Evolutionary conservation across 2,329 filamentous ascomycete genomes (phyloP).

Genomic region (Arthrobotrys iridis): DNA sequence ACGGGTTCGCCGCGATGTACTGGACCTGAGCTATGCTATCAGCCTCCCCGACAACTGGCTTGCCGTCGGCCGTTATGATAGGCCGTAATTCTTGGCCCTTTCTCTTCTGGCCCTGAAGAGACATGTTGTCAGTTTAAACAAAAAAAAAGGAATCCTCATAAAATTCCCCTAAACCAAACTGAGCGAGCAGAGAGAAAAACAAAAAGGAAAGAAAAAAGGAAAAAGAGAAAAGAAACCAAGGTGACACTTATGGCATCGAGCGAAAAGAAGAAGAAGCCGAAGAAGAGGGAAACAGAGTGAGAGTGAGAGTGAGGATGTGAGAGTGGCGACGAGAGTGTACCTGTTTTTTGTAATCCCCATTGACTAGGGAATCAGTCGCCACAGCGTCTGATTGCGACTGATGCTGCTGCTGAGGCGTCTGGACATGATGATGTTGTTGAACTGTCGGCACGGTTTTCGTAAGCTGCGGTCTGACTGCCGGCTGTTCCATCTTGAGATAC

Average conservation of each 20-base stretch:
- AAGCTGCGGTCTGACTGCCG: constrained; percentile 54
- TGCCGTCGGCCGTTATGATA: constrained; percentile 53
- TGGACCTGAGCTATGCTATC: constrained; percentile 52
- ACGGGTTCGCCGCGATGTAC: constrained; percentile 52
- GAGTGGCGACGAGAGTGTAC: constrained; percentile 6
- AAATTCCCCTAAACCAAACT: not conserved
- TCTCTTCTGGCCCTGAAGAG: constrained; percentile 44
- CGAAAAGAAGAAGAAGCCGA: not conserved
- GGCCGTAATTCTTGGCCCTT: constrained; percentile 53
- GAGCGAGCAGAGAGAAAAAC: not conserved
- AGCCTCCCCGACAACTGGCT: constrained; percentile 51
- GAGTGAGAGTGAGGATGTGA: not conserved
- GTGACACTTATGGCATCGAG: too few relatives aligned
- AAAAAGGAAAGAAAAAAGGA: not conserved
- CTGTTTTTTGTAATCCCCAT: constrained; percentile 52
- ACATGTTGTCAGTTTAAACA: constrained; percentile 33
- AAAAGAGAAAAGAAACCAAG: not conserved
- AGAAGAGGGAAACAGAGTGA: not conserved
- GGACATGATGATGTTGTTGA: constrained; percentile 46
- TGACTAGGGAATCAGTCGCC: constrained; percentile 37
- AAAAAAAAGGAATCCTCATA: constrained; percentile 12
- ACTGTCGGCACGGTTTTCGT: constrained; percentile 54
- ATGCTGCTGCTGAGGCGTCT: constrained; percentile 35
- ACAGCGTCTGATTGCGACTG: constrained; percentile 21
- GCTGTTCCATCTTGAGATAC: constrained; percentile 54